phyloP scores from a whole-genome alignment of 345 rosid species.

The Corymbia maculata region DNA sequence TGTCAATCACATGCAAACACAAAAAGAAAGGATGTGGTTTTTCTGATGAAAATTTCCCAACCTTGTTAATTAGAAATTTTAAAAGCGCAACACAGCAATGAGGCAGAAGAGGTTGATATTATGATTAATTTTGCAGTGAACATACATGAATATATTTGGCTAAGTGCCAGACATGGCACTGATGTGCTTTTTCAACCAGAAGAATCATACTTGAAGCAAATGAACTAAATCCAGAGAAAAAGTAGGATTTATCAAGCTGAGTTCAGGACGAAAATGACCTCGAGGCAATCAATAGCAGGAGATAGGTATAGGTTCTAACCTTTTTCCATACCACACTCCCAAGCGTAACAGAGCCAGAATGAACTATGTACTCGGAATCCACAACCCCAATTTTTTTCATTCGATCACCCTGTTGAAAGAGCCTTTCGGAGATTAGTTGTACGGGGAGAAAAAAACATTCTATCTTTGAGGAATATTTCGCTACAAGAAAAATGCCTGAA shows the following conservation, averaged over 20 bases:
- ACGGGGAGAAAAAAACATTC: not conserved
- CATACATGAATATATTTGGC: not conserved
- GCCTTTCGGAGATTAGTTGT: not conserved
- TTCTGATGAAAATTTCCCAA: not conserved
- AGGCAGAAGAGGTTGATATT: not conserved
- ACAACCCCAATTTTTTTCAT: conserved; percentile 64
- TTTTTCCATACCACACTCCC: conserved; percentile 36
- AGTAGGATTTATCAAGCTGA: not conserved
- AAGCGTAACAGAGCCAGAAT: conserved; percentile 55
- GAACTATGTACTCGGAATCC: conserved; percentile 64
- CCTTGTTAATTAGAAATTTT: not conserved
- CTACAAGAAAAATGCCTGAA: conserved; percentile 33
- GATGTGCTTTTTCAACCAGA: not conserved
- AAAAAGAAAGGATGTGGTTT: not conserved
- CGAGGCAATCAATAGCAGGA: not conserved
- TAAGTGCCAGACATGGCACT: not conserved
- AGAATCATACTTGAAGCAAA: not conserved
- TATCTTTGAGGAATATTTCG: not conserved
- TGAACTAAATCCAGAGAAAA: not conserved
- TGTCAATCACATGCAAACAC: not conserved
- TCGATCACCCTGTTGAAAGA: conserved; percentile 49
- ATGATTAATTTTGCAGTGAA: not conserved
- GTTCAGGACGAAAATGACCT: not conserved
- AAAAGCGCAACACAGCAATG: not conserved
- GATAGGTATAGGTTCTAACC: conserved; percentile 10